Conservation (phyloP, 495 filamentous ascomycete species). For the Aspergillus nidulans region DNA sequence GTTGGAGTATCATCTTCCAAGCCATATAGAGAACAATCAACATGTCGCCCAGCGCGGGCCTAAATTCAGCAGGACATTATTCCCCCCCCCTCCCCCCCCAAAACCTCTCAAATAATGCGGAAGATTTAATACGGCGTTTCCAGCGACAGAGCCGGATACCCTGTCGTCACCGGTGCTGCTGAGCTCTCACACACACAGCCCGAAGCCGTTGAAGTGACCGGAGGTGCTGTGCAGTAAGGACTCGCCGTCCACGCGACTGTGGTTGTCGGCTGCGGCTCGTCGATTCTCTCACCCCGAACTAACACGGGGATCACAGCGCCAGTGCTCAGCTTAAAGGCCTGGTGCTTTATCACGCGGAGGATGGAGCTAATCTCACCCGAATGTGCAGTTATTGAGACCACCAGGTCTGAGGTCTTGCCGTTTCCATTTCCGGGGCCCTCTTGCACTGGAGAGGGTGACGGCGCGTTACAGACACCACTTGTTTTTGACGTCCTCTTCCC, state of each 20-base stretch:
- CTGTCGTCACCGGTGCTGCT: conserved; percentile 35
- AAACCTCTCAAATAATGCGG: not conserved
- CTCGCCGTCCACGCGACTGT: conserved; percentile 38
- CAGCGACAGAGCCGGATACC: not conserved
- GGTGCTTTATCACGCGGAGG: conserved; percentile 57
- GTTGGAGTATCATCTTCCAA: not conserved
- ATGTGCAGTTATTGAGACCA: conserved; percentile 65
- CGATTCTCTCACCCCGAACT: conserved; percentile 49
- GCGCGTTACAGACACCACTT: not conserved
- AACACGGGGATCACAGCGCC: conserved; percentile 69
- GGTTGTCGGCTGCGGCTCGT: conserved; percentile 19
- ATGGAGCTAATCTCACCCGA: conserved; percentile 59
- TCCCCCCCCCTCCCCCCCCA: not conserved
- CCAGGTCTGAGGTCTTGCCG: conserved; percentile 39
- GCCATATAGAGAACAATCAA: not conserved
- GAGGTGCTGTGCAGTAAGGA: conserved; percentile 49
- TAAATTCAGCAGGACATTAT: not conserved
- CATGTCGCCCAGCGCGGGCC: not conserved
- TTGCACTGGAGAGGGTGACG: not conserved
- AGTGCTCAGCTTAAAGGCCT: conserved; percentile 55
- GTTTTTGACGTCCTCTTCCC: conserved; percentile 17
- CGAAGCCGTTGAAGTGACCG: conserved; percentile 38
- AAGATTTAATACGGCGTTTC: not conserved
- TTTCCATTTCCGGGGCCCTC: not conserved
- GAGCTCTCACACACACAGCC: conserved; percentile 45